Evolutionary conservation across 768 basidiomycete genomes (phyloP), one percentile per base, ranked within the genome.

Genomic region (Multifurca ochricompacta): DNA sequence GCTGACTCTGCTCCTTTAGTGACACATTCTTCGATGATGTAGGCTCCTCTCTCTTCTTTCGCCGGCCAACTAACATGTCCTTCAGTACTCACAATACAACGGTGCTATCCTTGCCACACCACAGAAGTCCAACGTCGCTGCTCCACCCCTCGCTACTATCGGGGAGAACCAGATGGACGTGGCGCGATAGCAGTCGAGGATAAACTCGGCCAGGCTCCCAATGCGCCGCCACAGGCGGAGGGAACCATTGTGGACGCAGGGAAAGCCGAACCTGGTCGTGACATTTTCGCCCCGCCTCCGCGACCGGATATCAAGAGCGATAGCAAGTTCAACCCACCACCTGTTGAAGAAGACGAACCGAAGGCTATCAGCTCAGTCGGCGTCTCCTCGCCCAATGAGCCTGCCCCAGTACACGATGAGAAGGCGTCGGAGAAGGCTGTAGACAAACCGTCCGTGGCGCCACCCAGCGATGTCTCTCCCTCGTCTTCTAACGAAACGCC

Each of bases 11-110:
- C 30, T 23, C 14, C 16, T 42, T 25, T 48, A 87, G 87, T 68
- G 72, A 78, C 36, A 84, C 85, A n/a, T 89, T 86, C 72, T 68
- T 72, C 18, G 77, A 84, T 21, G 72, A 81, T 21, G 87, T 87
- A 67, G 58, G 85, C 73, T 6, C 49, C 27, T 11, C 44, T n/a
- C 40, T 14, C 28, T 56, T 45, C 36, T 28, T 60, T 19, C 43
- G 36, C 44, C 39, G 58, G 28, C n/a, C 21, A 30, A 14, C 36
- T 50, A 23, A 36, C 19, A 21, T 34, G 32, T 35, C 16, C 14
- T 49, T 1, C 57, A 86, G 83, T 84, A 85, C 61, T 71, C 78
- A 1, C 74, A 78, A 61, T 87, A 89, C 61, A 54, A 69, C 16
- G 62, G 65, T 9, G 44, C 64, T 6, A 68, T 53, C 37, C 53